These are phyloP conservation scores for Dactylis glomerata DNA, from an alignment of 176 grass and related monocot species.

Conservation along the genomic window DNA sequence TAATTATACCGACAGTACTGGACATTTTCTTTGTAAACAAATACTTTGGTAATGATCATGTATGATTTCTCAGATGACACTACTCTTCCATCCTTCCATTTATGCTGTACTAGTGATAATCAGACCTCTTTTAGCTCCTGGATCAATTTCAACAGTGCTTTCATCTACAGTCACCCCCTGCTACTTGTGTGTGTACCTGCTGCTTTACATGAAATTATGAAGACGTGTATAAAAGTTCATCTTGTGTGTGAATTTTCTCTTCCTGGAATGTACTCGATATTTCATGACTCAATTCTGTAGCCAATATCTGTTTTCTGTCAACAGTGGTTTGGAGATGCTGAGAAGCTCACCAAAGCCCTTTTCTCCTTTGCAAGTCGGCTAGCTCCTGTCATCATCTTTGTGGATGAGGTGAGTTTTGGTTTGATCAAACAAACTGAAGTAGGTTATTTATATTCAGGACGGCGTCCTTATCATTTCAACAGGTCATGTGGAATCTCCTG, in stretches of 20 bases:
- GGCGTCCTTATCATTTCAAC: background rate
- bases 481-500: conserved; percentile 7
- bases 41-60: background rate
- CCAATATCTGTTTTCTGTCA: conserved; percentile 36
- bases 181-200: background rate
- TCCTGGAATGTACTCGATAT: background rate
- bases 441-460: background rate
- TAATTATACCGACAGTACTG: background rate
- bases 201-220: conserved; percentile 14
- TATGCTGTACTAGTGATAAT: conserved; percentile 2
- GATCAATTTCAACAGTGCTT: background rate
- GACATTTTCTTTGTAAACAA: conserved; percentile 1
- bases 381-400: conserved; percentile 94
- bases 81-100: background rate
- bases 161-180: background rate
- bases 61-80: conserved; percentile 9
- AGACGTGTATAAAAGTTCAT: background rate
- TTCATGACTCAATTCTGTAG: conserved; percentile 1
- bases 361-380: conserved; percentile 92
- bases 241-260: background rate
- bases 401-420: conserved; percentile 73
- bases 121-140: conserved; percentile 17
- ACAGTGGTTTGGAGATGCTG: conserved; percentile 98
- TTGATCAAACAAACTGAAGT: conserved; percentile 1
- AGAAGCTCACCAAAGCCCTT: conserved; percentile 93